Base-by-base conservation (phyloP, 2,329 filamentous ascomycete genomes). In the Furcasterigmium sp. region DNA sequence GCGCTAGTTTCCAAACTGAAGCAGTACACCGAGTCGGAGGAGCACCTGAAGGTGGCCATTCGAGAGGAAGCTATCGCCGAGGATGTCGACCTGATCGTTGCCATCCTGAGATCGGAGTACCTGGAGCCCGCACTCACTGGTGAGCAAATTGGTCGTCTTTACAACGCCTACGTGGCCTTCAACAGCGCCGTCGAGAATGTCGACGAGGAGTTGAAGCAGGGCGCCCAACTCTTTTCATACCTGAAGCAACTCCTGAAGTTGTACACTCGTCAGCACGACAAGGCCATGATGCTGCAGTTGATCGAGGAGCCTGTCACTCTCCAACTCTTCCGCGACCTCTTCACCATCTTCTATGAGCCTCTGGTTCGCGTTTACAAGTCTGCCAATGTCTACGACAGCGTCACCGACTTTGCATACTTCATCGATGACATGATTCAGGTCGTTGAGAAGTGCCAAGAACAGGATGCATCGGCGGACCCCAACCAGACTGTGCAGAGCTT, bases 401-500 rank as follows among this genome's bases (percentile, higher is more conserved):
- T 98, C 47, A 97, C 91, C 1, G 93, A 98, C 63, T 97, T 98
- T 68, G 87, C 91, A 1, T 75, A 82, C 30, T 98, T 98, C 56
- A 81, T 93, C 42, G 90, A 96, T 57, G 93, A 98, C 61, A 87
- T 91, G 60, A 95, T 97, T 53, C 77, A 81, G 57, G 79, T 84
- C 20, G 77, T 84, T 23, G 80, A 84, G 40, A 76, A 73, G 54
- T 84, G 80, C 54, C 71, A 79, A 45, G 78, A 84, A 47, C 78
- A 84, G 55, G 93, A 97, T 60, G 85, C 93, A 37, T 91, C 88
- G 3, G 90, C 91, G 2, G 93, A 98, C 61, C 93, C 93, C 5
- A 98, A 98, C 62, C 91, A 96, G 69, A 98, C 93, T 0, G 93
- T 98, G 2, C 93, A 98, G 62, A 85, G 90, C 14, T 98, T 98